phyloP scores from a whole-genome alignment of 306 rosid genomes.

The Ceratonia siliqua region DNA sequence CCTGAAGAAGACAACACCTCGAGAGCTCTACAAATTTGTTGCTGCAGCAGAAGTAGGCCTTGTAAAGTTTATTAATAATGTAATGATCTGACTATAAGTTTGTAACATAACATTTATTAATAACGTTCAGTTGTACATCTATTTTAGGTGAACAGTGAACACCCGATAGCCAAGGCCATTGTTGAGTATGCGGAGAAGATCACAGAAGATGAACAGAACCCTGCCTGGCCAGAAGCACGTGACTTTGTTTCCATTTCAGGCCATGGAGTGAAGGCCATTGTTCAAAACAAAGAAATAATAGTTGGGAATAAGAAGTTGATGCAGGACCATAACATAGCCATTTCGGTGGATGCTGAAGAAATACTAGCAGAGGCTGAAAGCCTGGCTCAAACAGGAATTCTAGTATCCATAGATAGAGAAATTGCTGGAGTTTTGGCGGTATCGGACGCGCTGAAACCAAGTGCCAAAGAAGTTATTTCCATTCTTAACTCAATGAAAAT shows the following conservation, averaged over 20 bases:
- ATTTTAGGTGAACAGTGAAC: conserved; percentile 78
- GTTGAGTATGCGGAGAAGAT: conserved; percentile 61
- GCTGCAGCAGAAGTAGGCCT: conserved; percentile 70
- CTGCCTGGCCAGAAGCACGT: conserved; percentile 58
- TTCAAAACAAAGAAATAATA: conserved; percentile 54
- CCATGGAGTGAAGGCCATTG: conserved; percentile 73
- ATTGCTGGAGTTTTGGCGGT: conserved; percentile 64
- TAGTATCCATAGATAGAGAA: conserved; percentile 52
- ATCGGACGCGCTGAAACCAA: conserved; percentile 70
- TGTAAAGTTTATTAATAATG: background rate
- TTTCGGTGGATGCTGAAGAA: conserved; percentile 61
- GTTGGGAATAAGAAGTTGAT: conserved; percentile 74
- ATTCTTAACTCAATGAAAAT: conserved; percentile 70
- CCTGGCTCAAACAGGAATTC: conserved; percentile 66
- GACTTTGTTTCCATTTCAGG: conserved; percentile 68
- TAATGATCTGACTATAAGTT: background rate
- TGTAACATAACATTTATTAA: background rate
- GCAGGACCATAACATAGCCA: conserved; percentile 41
- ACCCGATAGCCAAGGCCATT: conserved; percentile 75
- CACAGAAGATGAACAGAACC: conserved; percentile 51
- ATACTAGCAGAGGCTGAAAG: conserved; percentile 58
- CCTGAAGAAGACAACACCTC: conserved; percentile 36
- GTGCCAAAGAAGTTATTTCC: conserved; percentile 68
- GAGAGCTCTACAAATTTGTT: conserved; percentile 59
- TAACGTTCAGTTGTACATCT: background rate